Percentiles rank a stretch among this genome's conserved stretches.
These are phyloP conservation scores for Colletotrichum destructivum DNA, from an alignment of 2,329 filamentous ascomycete genomes.

Conservation along the genomic window DNA sequence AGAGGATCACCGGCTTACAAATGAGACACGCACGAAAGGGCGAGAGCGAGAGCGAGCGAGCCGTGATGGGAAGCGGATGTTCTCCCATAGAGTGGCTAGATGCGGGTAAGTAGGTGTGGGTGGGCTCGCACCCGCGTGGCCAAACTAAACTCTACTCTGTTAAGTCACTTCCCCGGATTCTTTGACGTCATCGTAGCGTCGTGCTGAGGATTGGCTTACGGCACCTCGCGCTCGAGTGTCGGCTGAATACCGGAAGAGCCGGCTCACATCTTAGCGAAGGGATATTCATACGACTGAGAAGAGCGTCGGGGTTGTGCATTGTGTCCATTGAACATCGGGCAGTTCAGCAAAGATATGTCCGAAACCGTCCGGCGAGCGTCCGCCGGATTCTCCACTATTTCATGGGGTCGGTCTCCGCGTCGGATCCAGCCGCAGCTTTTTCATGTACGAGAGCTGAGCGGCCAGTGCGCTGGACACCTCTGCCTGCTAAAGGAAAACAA, in stretches of 20 bases:
- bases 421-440: background rate
- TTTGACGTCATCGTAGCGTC: constrained; percentile 31
- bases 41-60: constrained; percentile 13
- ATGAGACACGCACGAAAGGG: constrained; percentile 17
- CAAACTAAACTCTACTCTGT: constrained; percentile 14
- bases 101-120: constrained; percentile 7
- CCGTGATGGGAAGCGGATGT: constrained; percentile 18
- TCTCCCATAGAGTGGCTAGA: constrained; percentile 21
- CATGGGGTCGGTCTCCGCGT: background rate
- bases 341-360: background rate
- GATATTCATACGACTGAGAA: background rate
- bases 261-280: background rate
- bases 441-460: background rate
- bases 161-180: constrained; percentile 20
- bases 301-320: background rate
- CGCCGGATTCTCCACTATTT: background rate
- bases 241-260: no score
- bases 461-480: background rate
- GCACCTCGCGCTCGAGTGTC: background rate
- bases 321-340: background rate
- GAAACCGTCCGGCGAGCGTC: background rate
- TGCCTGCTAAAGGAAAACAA: background rate
- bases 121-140: background rate
- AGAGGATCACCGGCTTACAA: constrained; percentile 19
- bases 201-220: background rate